phyloP scores from a whole-genome alignment of 2,329 filamentous ascomycete genomes.

The Tothia fuscella region DNA sequence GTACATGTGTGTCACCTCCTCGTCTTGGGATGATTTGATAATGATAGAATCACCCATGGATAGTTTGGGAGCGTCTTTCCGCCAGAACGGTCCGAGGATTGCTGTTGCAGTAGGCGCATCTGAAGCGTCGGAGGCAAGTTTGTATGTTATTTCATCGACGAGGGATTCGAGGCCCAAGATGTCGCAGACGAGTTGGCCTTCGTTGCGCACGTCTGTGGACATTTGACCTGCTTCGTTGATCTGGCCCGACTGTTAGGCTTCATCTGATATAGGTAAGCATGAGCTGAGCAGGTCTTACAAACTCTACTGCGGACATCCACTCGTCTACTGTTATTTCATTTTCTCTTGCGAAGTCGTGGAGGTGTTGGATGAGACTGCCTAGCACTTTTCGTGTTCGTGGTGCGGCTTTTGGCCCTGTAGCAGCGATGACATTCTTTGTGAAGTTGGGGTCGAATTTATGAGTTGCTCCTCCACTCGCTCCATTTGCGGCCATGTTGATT shows the following conservation, averaged over 20 bases:
- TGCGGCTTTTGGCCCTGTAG: slow-evolving; percentile 24
- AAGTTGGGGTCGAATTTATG: slow-evolving; percentile 20
- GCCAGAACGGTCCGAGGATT: slow-evolving; percentile 79
- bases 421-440: slow-evolving; percentile 24
- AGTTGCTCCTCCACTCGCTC: slow-evolving; percentile 1
- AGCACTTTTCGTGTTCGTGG: slow-evolving; percentile 29
- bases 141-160: slow-evolving; percentile 72
- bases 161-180: slow-evolving; percentile 46
- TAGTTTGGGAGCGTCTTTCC: slow-evolving; percentile 56
- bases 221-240: slow-evolving; percentile 53
- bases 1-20: slow-evolving; percentile 48
- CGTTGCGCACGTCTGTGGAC: slow-evolving; percentile 50
- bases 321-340: slow-evolving; percentile 47
- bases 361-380: slow-evolving; percentile 39
- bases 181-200: slow-evolving; percentile 49
- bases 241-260: slow-evolving; percentile 14
- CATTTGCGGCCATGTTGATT: not conserved
- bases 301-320: slow-evolving; percentile 43
- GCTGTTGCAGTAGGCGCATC: slow-evolving; percentile 55
- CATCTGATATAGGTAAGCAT: not conserved
- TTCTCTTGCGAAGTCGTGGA: slow-evolving; percentile 49
- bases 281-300: slow-evolving; percentile 18
- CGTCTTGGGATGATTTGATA: slow-evolving; percentile 31
- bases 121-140: slow-evolving; percentile 40
- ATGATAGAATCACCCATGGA: slow-evolving; percentile 60